phyloP scores from a whole-genome alignment of 352 stramenopile genomes.

The Globisporangium parvum region DNA sequence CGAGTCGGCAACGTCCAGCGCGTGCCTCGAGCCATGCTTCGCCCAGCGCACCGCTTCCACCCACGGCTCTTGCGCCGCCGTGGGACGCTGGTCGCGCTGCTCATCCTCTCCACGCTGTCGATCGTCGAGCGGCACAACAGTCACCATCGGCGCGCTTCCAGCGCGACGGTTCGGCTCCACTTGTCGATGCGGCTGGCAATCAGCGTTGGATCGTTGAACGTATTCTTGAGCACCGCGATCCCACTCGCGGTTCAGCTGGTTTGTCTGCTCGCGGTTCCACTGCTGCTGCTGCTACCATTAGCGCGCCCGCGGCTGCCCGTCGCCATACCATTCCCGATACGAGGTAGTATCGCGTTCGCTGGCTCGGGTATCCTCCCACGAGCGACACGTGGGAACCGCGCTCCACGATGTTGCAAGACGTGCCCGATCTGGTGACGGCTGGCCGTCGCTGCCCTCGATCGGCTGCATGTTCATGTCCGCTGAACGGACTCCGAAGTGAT shows the following conservation, averaged over 20 bases:
- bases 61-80: too few species aligned
- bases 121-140: too few species aligned
- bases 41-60: too few species aligned
- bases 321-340: not conserved
- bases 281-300: too few species aligned
- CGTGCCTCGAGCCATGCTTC: too few species aligned
- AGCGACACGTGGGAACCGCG: not conserved
- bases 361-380: not conserved
- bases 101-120: too few species aligned
- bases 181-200: conserved; percentile 8
- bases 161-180: not conserved
- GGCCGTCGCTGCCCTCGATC: too few species aligned
- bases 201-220: conserved; percentile 10
- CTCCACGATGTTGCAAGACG: not conserved
- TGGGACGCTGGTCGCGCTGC: too few species aligned
- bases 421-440: not conserved
- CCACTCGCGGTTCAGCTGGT: not conserved
- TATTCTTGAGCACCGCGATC: conserved; percentile 10
- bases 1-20: too few species aligned
- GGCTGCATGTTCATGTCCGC: too few species aligned
- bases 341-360: not conserved
- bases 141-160: not conserved
- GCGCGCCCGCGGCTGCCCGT: too few species aligned
- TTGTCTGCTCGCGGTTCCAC: not conserved
- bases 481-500: too few species aligned